Base-by-base conservation (phyloP, 2,329 filamentous ascomycete species). In the Metarhizium brunneum region DNA sequence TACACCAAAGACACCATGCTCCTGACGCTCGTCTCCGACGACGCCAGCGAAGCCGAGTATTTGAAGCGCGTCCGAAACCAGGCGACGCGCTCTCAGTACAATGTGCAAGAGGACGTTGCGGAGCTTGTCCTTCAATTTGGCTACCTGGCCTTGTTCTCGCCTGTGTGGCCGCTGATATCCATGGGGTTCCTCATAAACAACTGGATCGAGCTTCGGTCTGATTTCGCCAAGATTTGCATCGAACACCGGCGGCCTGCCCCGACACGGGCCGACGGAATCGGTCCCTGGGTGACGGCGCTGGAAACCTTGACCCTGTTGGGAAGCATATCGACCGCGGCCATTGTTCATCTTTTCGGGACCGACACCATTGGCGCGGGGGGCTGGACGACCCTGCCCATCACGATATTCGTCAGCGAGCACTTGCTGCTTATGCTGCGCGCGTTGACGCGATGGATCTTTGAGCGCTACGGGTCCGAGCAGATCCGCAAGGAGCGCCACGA, bases 71-170 rank as follows among this genome's bases (percentile, higher is more conserved):
- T 86, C 2, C 83, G 87, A 52, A 77, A 82, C 57, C 85, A 91
- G 66, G 82, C 86, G 0, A 82, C 83, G 20, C 77, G 89, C 0
- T 81, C 81, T 10, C 73, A 80, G 14, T 91, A 90, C 74, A 84
- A 90, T 60, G 87, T 90, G 0, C 85, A 86, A 14, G 77, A 82
- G 10, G 87, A 91, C 63, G 81, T 90, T 47, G 78, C 86, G 10
- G 87, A 90, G 68, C 86, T 89, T 75, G 83, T 85, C 35, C 76
- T 88, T 2, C 84, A 86, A 64, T 90, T 89, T 61, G 87, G 87
- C 5, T 89, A 90, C 65, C 76, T 91, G 0, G 80, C 84, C 0
- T 73, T 90, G 4, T 91, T 90, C 68, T 86, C 83, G 1, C 84
- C 87, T 0, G 84, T 89, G 35, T 91, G 87, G 87, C 87, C 88